These are phyloP conservation scores for Corylus americana DNA, from an alignment of 306 rosid species.

Conservation along the genomic window DNA sequence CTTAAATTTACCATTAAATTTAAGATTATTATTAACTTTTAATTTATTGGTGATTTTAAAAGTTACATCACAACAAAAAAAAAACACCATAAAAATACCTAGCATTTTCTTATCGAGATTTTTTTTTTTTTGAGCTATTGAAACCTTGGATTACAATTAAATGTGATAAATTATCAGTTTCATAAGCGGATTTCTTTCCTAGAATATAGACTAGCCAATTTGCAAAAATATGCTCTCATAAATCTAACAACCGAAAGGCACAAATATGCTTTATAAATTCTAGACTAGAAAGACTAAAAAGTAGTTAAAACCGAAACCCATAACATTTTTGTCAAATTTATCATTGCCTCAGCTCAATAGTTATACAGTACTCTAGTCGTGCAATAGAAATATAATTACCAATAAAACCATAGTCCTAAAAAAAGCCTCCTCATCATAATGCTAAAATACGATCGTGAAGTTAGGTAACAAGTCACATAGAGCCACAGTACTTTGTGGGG, in stretches of 20 bases:
- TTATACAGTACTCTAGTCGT: conserved; percentile 53
- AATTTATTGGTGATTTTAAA: no score
- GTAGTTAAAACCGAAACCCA: conserved; percentile 21
- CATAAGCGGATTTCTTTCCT: background rate
- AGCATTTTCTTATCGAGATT: no score
- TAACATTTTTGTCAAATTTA: conserved; percentile 24
- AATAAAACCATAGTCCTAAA: conserved; percentile 55
- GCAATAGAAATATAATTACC: conserved; percentile 45
- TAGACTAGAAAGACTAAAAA: background rate
- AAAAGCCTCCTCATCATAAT: conserved; percentile 49
- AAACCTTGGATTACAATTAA: no score
- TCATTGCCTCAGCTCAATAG: conserved; percentile 37
- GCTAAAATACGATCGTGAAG: conserved; percentile 43
- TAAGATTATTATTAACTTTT: no score
- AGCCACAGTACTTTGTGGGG: conserved; percentile 30
- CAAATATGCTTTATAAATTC: background rate
- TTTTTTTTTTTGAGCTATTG: no score
- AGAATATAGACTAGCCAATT: background rate
- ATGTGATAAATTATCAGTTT: background rate
- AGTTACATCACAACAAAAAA: no score
- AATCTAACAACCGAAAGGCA: background rate
- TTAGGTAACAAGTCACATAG: conserved; percentile 43
- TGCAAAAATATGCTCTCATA: background rate
- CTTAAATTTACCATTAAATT: no score
- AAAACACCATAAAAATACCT: no score